Conservation (phyloP, 352 stramenopile genomes). For the Globisporangium paroecandrum region DNA sequence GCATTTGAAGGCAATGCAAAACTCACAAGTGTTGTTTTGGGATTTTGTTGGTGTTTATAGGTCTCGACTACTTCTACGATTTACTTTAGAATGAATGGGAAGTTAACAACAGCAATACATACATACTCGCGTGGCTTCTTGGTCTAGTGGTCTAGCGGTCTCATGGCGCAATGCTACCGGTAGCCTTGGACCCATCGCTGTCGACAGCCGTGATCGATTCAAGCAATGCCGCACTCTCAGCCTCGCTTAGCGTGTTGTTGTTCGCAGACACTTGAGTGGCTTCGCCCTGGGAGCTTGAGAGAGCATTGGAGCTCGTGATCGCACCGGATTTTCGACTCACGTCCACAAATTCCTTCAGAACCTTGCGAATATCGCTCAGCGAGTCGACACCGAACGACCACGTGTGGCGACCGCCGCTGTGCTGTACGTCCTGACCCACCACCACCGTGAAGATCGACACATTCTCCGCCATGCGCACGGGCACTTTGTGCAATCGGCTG, state of each 20-base stretch:
- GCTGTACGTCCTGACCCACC: slow-evolving; percentile 60
- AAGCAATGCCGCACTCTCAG: slow-evolving; percentile 6
- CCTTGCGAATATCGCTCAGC: slow-evolving; percentile 60
- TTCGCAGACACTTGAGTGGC: not conserved
- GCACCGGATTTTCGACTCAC: slow-evolving; percentile 35
- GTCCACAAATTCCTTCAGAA: slow-evolving; percentile 73
- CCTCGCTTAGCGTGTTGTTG: slow-evolving; percentile 8
- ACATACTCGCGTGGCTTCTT: not conserved
- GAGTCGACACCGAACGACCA: slow-evolving; percentile 67
- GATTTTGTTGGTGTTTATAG: slow-evolving; percentile 26
- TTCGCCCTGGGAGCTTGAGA: not conserved
- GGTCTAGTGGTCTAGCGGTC: not conserved
- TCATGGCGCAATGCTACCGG: slow-evolving; percentile 1
- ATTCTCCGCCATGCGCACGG: slow-evolving; percentile 57
- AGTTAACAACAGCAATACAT: not conserved
- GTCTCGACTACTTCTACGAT: slow-evolving; percentile 80
- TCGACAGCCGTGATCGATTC: not conserved
- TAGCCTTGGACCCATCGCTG: not conserved
- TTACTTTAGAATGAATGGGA: slow-evolving; percentile 13
- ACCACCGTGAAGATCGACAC: slow-evolving; percentile 71
- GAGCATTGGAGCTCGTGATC: slow-evolving; percentile 2
- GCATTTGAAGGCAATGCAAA: not conserved
- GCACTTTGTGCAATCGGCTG: slow-evolving; percentile 71
- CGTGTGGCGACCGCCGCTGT: slow-evolving; percentile 52
- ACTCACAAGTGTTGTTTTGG: slow-evolving; percentile 1